phyloP scores from a whole-genome alignment of 495 filamentous ascomycete species.

The Chaetomium fimeti region DNA sequence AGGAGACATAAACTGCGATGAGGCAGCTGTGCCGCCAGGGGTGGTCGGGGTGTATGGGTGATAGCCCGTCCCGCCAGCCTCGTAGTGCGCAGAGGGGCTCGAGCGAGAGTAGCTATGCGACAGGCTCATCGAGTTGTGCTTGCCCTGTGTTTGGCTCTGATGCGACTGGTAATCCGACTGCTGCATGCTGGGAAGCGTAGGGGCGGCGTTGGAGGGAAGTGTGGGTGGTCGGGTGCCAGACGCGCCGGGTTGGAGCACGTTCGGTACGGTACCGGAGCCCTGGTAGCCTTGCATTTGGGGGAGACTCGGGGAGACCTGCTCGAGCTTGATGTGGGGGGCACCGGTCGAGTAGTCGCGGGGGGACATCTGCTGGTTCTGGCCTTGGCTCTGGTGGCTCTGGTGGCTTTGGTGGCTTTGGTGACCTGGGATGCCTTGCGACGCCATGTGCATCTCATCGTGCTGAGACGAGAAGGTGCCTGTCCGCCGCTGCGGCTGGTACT shows the following conservation, averaged over 20 bases:
- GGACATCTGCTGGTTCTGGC: conserved; percentile 40
- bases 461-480: conserved; percentile 46
- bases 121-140: conserved; percentile 58
- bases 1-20: conserved; percentile 66
- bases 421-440: conserved; percentile 48
- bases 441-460: conserved; percentile 76
- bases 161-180: conserved; percentile 56
- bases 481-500: conserved; percentile 47
- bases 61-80: conserved; percentile 58
- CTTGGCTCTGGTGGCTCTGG: conserved; percentile 38
- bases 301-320: conserved; percentile 36
- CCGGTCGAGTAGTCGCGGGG: conserved; percentile 48
- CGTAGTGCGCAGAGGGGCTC: conserved; percentile 67
- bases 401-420: conserved; percentile 38
- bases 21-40: conserved; percentile 53
- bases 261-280: conserved; percentile 57
- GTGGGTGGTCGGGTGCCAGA: conserved; percentile 57
- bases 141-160: conserved; percentile 54
- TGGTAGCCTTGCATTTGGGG: conserved; percentile 57
- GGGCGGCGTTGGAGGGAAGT: conserved; percentile 69
- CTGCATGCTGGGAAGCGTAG: conserved; percentile 67
- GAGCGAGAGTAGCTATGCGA: conserved; percentile 77
- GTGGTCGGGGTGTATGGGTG: conserved; percentile 65
- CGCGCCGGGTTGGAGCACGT: conserved; percentile 65
- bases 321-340: conserved; percentile 51